Conservation (phyloP, 805 yeast genomes). For the Saccharomycopsis olivae region DNA sequence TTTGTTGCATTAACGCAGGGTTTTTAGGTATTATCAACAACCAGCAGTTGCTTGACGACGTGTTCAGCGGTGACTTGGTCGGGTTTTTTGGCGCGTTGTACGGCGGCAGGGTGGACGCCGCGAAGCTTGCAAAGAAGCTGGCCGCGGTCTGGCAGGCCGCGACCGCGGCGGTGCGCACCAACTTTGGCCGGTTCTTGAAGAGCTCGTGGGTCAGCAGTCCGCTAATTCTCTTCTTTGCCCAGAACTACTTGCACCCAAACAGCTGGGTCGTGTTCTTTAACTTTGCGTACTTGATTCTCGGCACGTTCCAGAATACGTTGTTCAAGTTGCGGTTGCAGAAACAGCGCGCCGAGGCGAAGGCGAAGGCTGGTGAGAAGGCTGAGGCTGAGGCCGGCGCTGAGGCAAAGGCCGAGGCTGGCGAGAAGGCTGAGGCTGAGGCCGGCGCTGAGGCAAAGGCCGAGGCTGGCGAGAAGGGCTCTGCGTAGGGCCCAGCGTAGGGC, state of each 20-base stretch:
- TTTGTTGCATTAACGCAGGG: slow-evolving; percentile 37
- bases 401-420: not conserved
- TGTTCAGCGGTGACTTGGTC: not conserved
- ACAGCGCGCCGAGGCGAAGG: slow-evolving; percentile 18
- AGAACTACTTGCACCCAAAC: slow-evolving; percentile 44
- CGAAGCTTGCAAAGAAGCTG: not conserved
- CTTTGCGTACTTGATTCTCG: slow-evolving; percentile 45
- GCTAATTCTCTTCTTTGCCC: slow-evolving; percentile 43
- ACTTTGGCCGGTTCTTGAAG: slow-evolving; percentile 36
- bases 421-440: too few relatives aligned
- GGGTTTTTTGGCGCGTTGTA: not conserved
- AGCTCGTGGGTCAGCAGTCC: slow-evolving; percentile 47
- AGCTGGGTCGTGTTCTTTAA: slow-evolving; percentile 58
- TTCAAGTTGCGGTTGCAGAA: slow-evolving; percentile 31
- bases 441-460: too few relatives aligned
- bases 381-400: slow-evolving; percentile 2
- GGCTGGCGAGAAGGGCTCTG: too few relatives aligned
- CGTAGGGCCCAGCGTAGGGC: too few relatives aligned
- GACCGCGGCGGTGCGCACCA: slow-evolving; percentile 28
- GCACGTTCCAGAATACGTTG: slow-evolving; percentile 50
- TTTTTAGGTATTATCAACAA: slow-evolving; percentile 43
- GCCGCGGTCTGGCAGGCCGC: slow-evolving; percentile 17
- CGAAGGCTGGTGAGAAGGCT: slow-evolving; percentile 17
- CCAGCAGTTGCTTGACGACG: slow-evolving; percentile 6
- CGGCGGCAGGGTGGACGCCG: not conserved